Conservation (phyloP, 495 filamentous ascomycete species). For the Sporormia fimetaria region DNA sequence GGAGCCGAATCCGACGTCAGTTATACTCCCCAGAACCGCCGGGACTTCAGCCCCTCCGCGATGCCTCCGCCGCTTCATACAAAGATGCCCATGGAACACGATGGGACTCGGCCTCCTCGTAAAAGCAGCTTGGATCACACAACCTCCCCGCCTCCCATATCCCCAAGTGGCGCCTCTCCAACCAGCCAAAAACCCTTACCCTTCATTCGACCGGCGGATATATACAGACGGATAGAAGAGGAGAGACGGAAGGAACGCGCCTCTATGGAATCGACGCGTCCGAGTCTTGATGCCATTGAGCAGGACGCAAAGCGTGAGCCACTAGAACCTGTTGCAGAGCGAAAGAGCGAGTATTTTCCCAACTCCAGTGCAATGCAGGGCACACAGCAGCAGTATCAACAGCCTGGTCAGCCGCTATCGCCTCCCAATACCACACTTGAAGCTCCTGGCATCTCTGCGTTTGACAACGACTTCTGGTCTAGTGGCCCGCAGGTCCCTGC, state of each 20-base stretch:
- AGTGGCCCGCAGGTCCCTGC: conserved; percentile 3
- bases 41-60: conserved; percentile 33
- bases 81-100: conserved; percentile 17
- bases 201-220: conserved; percentile 66
- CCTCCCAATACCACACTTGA: conserved; percentile 15
- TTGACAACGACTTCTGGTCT: conserved; percentile 27
- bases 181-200: conserved; percentile 41
- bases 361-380: conserved; percentile 22
- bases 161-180: conserved; percentile 19
- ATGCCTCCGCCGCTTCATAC: conserved; percentile 30
- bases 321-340: conserved; percentile 46
- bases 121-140: conserved; percentile 49
- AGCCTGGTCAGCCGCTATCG: conserved; percentile 6
- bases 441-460: conserved; percentile 17
- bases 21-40: conserved; percentile 24
- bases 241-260: conserved; percentile 48
- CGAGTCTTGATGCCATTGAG: no score
- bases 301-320: no score
- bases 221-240: conserved; percentile 63
- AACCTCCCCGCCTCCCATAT: conserved; percentile 13
- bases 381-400: neutral
- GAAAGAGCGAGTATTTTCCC: conserved; percentile 43
- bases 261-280: conserved; percentile 39
- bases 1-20: conserved; percentile 22
- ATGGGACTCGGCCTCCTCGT: conserved; percentile 40